These are phyloP conservation scores for Ambispora gerdemannii DNA, from an alignment of 192 early-diverging fungal genomes.

Conservation along the genomic window DNA sequence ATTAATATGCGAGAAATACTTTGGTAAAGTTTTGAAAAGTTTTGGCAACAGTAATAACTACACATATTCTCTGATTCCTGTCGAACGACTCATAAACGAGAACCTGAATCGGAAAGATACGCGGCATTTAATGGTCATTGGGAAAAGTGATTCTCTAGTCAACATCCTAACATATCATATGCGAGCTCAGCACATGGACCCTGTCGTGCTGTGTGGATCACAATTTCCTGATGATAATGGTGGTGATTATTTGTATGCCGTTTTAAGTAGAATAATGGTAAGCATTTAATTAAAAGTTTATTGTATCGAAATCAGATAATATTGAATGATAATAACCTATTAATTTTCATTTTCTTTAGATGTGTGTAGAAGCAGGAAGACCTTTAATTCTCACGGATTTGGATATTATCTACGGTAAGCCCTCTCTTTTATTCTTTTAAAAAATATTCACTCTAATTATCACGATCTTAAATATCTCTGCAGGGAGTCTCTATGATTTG, in stretches of 20 bases:
- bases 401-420: constrained; percentile 6
- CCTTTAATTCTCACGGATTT: constrained; percentile 24
- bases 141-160: constrained; percentile 1
- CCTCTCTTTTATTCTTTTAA: not conserved
- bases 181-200: constrained; percentile 15
- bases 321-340: not conserved
- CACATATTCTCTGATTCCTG: constrained; percentile 19
- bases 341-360: constrained; percentile 9
- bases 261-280: constrained; percentile 30
- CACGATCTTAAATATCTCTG: constrained; percentile 11
- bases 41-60: not conserved
- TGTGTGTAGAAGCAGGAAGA: constrained; percentile 32
- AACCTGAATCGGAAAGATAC: constrained; percentile 13
- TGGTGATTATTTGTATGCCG: constrained; percentile 31
- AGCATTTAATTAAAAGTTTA: not conserved
- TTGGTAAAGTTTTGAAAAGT: not conserved
- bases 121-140: constrained; percentile 29
- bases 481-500: constrained; percentile 30
- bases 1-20: not conserved
- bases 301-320: too few relatives aligned
- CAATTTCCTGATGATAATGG: constrained; percentile 31
- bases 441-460: not conserved
- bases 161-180: constrained; percentile 25
- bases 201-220: constrained; percentile 24
- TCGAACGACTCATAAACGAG: constrained; percentile 12